phyloP scores from a whole-genome alignment of 805 yeast species.

The Grigorovia humatica region DNA sequence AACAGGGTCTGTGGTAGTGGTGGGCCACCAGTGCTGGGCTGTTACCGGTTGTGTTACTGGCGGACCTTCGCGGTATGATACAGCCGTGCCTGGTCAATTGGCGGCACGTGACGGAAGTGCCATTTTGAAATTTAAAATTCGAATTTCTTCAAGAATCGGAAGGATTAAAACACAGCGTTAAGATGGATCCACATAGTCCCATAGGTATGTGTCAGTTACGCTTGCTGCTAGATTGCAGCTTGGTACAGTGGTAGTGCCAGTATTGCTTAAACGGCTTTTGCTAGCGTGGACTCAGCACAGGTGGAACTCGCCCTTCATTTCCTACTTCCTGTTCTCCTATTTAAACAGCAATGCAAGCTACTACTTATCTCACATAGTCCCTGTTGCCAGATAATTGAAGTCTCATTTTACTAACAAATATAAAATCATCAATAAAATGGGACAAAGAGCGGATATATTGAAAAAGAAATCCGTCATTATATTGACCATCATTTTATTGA shows the following conservation, averaged over 20 bases:
- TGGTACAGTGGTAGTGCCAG: background rate
- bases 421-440: too few species aligned
- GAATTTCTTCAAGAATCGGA: background rate
- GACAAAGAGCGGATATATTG: too few species aligned
- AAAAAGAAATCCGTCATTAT: background rate
- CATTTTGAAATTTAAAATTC: background rate
- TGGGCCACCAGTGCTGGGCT: too few species aligned
- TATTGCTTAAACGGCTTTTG: background rate
- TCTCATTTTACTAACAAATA: too few species aligned
- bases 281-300: too few species aligned
- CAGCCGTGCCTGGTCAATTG: background rate
- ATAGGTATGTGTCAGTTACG: slow-evolving; percentile 20
- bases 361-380: too few species aligned
- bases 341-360: too few species aligned
- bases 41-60: too few species aligned
- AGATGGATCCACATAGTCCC: slow-evolving; percentile 29
- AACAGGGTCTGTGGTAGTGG: slow-evolving; percentile 67
- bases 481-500: background rate
- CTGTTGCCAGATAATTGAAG: too few species aligned
- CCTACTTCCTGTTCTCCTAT: too few species aligned
- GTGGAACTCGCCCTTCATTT: too few species aligned
- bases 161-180: background rate
- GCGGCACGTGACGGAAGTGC: background rate
- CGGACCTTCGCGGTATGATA: too few species aligned
- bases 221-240: background rate